These are phyloP conservation scores for Ceratocystis albifundus DNA, from an alignment of 2,329 filamentous ascomycete species.

Conservation along the genomic window DNA sequence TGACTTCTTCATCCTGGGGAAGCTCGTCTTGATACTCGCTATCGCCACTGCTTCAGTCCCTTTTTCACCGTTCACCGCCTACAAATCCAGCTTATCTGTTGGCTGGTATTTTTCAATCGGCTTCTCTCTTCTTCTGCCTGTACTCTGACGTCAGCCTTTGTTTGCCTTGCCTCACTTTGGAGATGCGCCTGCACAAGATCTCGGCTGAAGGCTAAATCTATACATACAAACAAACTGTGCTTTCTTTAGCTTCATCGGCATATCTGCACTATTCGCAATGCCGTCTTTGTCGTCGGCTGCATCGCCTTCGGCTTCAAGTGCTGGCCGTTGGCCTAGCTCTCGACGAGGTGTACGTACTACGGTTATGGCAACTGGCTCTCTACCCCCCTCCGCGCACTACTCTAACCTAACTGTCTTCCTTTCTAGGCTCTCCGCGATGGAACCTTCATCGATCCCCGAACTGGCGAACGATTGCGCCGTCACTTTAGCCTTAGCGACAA, in stretches of 20 bases:
- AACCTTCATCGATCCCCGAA: constrained; percentile 75
- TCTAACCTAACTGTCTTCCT: background rate
- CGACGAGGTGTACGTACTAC: constrained; percentile 12
- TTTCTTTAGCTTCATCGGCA: background rate
- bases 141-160: constrained; percentile 11
- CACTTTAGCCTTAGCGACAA: constrained; percentile 55
- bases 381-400: too few species aligned
- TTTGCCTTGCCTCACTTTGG: background rate
- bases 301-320: constrained; percentile 7
- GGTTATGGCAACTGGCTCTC: background rate
- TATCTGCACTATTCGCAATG: constrained; percentile 11
- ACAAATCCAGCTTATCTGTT: background rate
- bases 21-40: background rate
- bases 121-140: background rate
- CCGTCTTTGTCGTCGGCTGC: constrained; percentile 11
- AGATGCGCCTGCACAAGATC: constrained; percentile 14
- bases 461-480: constrained; percentile 71
- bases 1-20: background rate
- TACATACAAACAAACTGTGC: background rate
- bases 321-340: constrained; percentile 9
- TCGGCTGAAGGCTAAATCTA: constrained; percentile 11
- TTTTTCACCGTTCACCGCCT: background rate
- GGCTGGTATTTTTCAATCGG: background rate
- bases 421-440: constrained; percentile 64
- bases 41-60: background rate